Evolutionary conservation across 257 asterid genomes (phyloP).

Genomic region (Salvia hispanica): DNA sequence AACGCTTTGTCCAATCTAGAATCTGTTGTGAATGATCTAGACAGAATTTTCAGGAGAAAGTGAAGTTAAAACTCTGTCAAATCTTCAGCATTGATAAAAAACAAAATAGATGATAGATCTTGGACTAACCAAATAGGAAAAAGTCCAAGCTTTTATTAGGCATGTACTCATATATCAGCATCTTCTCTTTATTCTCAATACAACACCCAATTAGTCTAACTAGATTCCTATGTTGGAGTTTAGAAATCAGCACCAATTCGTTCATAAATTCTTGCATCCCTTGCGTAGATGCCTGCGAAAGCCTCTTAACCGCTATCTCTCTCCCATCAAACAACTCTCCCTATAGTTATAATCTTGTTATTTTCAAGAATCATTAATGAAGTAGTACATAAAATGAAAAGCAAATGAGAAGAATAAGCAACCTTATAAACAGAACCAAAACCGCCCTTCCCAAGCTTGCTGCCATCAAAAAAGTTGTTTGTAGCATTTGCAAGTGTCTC

Average conservation of each 20-base stretch:
- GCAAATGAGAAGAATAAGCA: neutral
- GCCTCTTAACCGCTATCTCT: conserved; percentile 81
- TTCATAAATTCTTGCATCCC: conserved; percentile 80
- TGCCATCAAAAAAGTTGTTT: neutral
- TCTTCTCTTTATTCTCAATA: conserved; percentile 74
- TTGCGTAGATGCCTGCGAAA: conserved; percentile 72
- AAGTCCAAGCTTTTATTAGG: conserved; percentile 85
- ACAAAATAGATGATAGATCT: too few species aligned
- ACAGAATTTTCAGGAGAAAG: neutral
- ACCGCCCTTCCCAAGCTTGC: conserved; percentile 20
- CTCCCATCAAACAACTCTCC: conserved; percentile 41
- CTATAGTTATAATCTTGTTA: neutral
- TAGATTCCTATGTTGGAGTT: conserved; percentile 80
- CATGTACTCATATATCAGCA: conserved; percentile 83
- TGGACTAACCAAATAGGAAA: conserved; percentile 63
- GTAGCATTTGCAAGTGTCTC: conserved; percentile 26
- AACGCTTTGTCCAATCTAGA: conserved; percentile 69
- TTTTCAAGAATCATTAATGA: too few species aligned
- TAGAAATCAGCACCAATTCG: conserved; percentile 73
- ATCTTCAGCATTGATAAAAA: too few species aligned
- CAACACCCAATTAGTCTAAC: conserved; percentile 81
- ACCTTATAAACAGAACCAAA: conserved; percentile 27
- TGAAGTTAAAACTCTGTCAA: neutral
- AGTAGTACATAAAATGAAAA: too few species aligned
- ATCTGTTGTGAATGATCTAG: conserved; percentile 46